Base-by-base conservation (phyloP, 164 flowering plant genomes). In the Kingdonia uniflora region DNA sequence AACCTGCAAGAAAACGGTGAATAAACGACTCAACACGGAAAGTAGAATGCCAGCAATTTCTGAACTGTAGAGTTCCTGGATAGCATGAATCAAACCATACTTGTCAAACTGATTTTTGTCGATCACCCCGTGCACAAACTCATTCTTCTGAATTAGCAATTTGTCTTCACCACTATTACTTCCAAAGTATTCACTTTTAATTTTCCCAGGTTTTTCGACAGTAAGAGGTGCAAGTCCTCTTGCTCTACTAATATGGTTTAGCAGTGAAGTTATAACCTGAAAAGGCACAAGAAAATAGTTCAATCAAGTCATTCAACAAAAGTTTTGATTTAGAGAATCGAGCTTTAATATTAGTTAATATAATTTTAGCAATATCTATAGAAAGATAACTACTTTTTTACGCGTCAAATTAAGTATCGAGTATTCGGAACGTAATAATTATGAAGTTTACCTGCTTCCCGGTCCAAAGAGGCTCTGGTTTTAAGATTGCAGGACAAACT, bases 41-140 rank as follows among this genome's bases (percentile, higher is more conserved):
- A 94, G 87, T 61, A 94, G 61, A 66, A 57, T 42, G 43, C 99
- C 97, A 16, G 99, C 99, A 52, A 74, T 72, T 45, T 75, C 68
- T 42, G 90, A 70, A 22, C 97, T 95, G 68, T 84, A 94, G 21
- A 89, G 78, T 79, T 94, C 99, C 49, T 94, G 96, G 26, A 94
- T 90, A 2, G 79, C 75, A 66, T 94, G 99, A 61, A 94, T 89
- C 66, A 94, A 63, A 39, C 99, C 99, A 63, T 76, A 82, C 61
- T 81, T 80, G 20, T 84, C 97, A 79, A 88, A 94, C 69, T 94
- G 99, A 57, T 82, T 84, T 74, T 94, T 89, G 75, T 94, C 99
- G 54, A 94, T 83, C 51, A 94, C 96, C 48, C 99, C 99, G 53
- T 71, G 77, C 45, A 94, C 82, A 45, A 94, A 68, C 40, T 86